These are phyloP conservation scores for Allium fistulosum DNA, from an alignment of 106 monocot genomes.

Conservation along the genomic window DNA sequence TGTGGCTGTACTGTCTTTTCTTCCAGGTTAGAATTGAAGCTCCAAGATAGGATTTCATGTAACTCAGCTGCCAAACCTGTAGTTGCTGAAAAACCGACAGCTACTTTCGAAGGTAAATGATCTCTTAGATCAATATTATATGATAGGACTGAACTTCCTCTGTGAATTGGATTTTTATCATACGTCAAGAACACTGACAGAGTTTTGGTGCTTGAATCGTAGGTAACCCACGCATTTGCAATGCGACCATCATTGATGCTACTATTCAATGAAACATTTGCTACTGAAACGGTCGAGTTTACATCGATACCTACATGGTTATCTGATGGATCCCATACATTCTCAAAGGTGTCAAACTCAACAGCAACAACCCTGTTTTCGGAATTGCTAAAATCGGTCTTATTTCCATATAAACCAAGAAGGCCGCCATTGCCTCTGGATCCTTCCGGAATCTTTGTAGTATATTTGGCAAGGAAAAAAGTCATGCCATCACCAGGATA, in stretches of 20 bases:
- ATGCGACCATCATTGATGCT: slow-evolving; percentile 19
- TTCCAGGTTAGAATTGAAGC: slow-evolving; percentile 30
- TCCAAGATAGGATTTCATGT: slow-evolving; percentile 54
- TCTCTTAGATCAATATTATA: slow-evolving; percentile 1
- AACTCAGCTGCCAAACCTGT: slow-evolving; percentile 23
- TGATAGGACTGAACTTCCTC: slow-evolving; percentile 15
- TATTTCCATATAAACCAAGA: slow-evolving; percentile 38
- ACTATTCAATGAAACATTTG: slow-evolving; percentile 13
- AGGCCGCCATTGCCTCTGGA: slow-evolving; percentile 17
- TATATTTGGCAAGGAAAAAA: slow-evolving; percentile 51
- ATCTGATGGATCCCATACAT: slow-evolving; percentile 38
- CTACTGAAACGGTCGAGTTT: slow-evolving; percentile 24
- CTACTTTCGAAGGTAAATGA: slow-evolving; percentile 30
- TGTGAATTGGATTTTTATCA: slow-evolving; percentile 7
- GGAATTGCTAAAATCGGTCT: background rate
- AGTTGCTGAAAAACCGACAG: slow-evolving; percentile 54
- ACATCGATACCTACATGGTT: slow-evolving; percentile 65
- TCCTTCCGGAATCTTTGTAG: slow-evolving; percentile 19
- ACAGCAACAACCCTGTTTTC: slow-evolving; percentile 28
- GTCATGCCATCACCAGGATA: slow-evolving; percentile 52
- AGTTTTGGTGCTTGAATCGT: slow-evolving; percentile 22
- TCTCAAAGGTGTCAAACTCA: slow-evolving; percentile 47
- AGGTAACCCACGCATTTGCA: slow-evolving; percentile 39
- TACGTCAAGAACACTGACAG: slow-evolving; percentile 42
- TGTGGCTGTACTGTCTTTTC: background rate